A percentile compares a stretch with the other conserved stretches of the same genome.
Evolutionary conservation across 1,284 basidiomycete genomes (phyloP).

Genomic region (Leucoagaricus sp.): DNA sequence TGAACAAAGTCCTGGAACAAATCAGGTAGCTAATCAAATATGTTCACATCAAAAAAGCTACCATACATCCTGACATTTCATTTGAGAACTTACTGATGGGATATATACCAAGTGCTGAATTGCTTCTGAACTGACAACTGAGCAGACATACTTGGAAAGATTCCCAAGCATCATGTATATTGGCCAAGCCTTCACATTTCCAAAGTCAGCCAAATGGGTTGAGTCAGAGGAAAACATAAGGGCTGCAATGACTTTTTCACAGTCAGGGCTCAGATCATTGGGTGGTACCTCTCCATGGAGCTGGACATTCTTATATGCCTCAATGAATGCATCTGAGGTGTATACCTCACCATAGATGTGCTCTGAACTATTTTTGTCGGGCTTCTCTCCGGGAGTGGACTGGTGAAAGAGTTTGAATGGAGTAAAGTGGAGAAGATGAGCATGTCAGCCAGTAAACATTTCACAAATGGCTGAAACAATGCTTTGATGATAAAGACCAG

Average conservation of each 20-base stretch:
- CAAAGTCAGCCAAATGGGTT: conserved; percentile 37
- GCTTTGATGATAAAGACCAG: conserved; percentile 28
- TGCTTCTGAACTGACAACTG: conserved; percentile 21
- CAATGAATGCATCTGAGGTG: conserved; percentile 30
- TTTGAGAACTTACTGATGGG: conserved; percentile 8
- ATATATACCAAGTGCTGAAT: conserved; percentile 26
- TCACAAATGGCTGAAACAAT: conserved; percentile 27
- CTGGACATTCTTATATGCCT: conserved; percentile 26
- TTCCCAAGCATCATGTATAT: conserved; percentile 32
- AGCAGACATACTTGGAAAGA: conserved; percentile 30
- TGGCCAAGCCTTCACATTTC: conserved; percentile 27
- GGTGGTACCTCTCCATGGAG: conserved; percentile 26
- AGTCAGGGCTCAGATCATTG: conserved; percentile 23
- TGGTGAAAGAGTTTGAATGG: conserved; percentile 33
- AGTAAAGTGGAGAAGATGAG: conserved; percentile 28
- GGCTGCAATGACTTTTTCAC: conserved; percentile 27
- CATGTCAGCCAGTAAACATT: conserved; percentile 26
- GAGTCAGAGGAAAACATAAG: conserved; percentile 38
- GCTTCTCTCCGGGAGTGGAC: too few species aligned
- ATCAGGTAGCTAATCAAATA: not conserved
- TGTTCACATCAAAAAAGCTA: not conserved
- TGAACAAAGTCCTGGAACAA: not conserved
- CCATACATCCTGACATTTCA: not conserved
- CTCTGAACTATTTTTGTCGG: not conserved
- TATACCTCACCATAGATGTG: conserved; percentile 30